These are phyloP conservation scores for Arthrobotrys sphaeroides DNA, from an alignment of 2,329 filamentous ascomycete species.

Conservation along the genomic window DNA sequence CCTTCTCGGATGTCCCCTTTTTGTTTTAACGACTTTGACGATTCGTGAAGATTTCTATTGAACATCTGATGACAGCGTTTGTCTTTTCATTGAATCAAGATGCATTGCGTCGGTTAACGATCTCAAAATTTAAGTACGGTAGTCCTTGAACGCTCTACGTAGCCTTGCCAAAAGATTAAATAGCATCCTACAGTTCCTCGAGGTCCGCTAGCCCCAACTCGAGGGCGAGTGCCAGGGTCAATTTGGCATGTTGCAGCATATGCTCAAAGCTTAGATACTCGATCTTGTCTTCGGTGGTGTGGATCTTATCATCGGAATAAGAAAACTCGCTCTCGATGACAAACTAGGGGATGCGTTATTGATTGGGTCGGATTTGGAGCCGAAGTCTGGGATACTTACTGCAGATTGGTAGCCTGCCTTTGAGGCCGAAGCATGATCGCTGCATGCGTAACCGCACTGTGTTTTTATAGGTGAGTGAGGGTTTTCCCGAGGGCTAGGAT, in stretches of 20 bases:
- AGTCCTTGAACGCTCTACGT: not conserved
- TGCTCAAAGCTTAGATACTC: slow-evolving; percentile 83
- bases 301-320: slow-evolving; percentile 73
- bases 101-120: not conserved
- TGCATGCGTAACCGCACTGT: slow-evolving; percentile 74
- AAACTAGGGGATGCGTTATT: slow-evolving; percentile 70
- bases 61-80: not conserved
- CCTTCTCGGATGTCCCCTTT: not conserved
- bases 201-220: slow-evolving; percentile 83
- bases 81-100: not conserved
- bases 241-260: slow-evolving; percentile 87
- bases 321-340: slow-evolving; percentile 79
- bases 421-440: slow-evolving; percentile 74
- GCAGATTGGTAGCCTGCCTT: slow-evolving; percentile 74
- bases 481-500: not conserved
- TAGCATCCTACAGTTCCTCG: slow-evolving; percentile 59
- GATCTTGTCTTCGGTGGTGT: slow-evolving; percentile 75
- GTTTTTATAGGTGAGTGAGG: not conserved
- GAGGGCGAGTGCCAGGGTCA: slow-evolving; percentile 84
- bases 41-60: not conserved
- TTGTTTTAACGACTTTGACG: not conserved
- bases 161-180: too few relatives aligned
- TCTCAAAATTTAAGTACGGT: not conserved
- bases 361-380: not conserved
- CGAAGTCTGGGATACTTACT: slow-evolving; percentile 10